A percentile compares a stretch with the other conserved stretches of the same genome.
phyloP scores from a whole-genome alignment of 1,284 basidiomycete species.

The Caloboletus firmus region DNA sequence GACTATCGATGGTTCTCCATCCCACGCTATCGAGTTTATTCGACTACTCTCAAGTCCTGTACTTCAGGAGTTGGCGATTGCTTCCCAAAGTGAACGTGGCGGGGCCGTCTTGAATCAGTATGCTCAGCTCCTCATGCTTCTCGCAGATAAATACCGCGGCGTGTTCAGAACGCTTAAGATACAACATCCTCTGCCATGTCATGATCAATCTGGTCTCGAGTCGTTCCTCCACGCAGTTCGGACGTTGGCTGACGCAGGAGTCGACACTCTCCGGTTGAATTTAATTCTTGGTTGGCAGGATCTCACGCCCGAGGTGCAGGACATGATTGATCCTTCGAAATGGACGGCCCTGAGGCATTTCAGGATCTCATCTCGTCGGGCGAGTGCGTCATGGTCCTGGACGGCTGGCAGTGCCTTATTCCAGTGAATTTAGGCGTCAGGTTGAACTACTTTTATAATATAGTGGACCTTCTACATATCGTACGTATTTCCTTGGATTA shows the following conservation, averaged over 20 bases:
- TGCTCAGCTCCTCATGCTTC: conserved; percentile 18
- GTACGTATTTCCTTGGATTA: neutral
- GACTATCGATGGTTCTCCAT: conserved; percentile 20
- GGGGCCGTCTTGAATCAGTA: conserved; percentile 13
- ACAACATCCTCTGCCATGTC: conserved; percentile 22
- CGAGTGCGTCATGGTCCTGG: conserved; percentile 19
- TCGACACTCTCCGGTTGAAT: conserved; percentile 18
- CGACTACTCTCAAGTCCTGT: conserved; percentile 21
- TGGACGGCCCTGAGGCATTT: conserved; percentile 20
- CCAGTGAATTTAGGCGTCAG: neutral
- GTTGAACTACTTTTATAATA: neutral
- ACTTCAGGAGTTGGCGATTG: conserved; percentile 22
- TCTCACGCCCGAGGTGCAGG: conserved; percentile 21
- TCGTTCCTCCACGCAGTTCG: conserved; percentile 21
- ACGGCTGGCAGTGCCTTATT: conserved; percentile 7
- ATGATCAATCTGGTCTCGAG: conserved; percentile 16
- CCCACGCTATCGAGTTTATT: conserved; percentile 26
- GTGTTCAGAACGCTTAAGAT: conserved; percentile 25
- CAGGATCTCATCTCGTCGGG: conserved; percentile 14
- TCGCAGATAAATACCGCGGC: conserved; percentile 24
- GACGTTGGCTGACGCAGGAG: conserved; percentile 16
- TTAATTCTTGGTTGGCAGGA: conserved; percentile 19
- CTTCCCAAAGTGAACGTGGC: conserved; percentile 20
- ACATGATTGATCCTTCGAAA: conserved; percentile 25
- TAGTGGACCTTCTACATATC: neutral